Percentiles rank a stretch among this genome's conserved stretches.
phyloP scores from a whole-genome alignment of 805 yeast species.

The Ogataea pilisensis region DNA sequence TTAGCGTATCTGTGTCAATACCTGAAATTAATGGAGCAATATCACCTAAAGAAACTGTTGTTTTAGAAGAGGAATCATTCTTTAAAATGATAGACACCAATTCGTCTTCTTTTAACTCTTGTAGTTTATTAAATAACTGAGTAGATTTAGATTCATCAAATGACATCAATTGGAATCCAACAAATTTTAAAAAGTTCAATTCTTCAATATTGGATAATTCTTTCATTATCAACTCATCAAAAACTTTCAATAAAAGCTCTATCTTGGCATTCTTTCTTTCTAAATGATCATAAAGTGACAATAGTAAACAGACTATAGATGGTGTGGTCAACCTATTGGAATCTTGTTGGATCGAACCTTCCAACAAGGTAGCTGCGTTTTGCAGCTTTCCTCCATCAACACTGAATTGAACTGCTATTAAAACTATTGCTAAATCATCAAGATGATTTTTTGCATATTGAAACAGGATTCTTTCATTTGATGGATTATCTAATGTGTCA shows the following conservation, averaged over 20 bases:
- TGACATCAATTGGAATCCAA: slow-evolving; percentile 37
- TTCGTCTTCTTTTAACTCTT: slow-evolving; percentile 11
- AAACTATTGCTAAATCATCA: slow-evolving; percentile 27
- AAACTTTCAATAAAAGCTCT: slow-evolving; percentile 30
- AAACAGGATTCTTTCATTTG: slow-evolving; percentile 32
- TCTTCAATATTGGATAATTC: slow-evolving; percentile 14
- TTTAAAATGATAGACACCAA: slow-evolving; percentile 22
- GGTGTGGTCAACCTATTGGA: slow-evolving; percentile 31
- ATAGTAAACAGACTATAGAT: slow-evolving; percentile 46
- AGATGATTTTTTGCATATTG: slow-evolving; percentile 31
- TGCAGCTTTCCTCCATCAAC: slow-evolving; percentile 28
- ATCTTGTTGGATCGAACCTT: slow-evolving; percentile 22
- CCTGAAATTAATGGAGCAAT: slow-evolving; percentile 25
- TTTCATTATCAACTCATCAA: slow-evolving; percentile 17
- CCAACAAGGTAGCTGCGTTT: slow-evolving; percentile 35
- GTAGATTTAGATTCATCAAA: slow-evolving; percentile 30
- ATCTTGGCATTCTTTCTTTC: slow-evolving; percentile 34
- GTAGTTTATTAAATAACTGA: slow-evolving; percentile 25
- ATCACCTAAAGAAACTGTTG: slow-evolving; percentile 11
- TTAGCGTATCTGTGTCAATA: slow-evolving; percentile 30
- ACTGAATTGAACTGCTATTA: slow-evolving; percentile 35
- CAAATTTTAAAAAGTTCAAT: slow-evolving; percentile 28
- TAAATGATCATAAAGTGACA: slow-evolving; percentile 45
- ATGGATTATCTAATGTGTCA: slow-evolving; percentile 12
- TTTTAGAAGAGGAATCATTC: slow-evolving; percentile 2